Conservation (phyloP, 179 eudicot species). For the Nepenthes alata region DNA sequence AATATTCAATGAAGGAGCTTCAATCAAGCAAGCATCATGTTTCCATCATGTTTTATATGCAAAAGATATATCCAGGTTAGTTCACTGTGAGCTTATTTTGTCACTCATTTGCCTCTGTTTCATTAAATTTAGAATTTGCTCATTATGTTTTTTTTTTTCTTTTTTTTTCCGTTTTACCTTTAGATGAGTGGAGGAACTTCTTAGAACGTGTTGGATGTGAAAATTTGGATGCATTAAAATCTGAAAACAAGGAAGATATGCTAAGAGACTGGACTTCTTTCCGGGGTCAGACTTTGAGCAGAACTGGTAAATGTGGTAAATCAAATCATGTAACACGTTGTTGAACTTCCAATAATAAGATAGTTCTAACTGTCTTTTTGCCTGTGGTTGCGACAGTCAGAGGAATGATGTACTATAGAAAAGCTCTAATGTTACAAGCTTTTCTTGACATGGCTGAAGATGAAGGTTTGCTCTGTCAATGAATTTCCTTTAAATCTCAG, state of each 20-base stretch:
- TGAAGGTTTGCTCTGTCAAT: slow-evolving; percentile 45
- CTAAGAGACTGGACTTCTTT: slow-evolving; percentile 90
- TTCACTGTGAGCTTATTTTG: neutral
- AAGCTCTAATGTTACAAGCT: slow-evolving; percentile 88
- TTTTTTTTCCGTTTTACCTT: neutral
- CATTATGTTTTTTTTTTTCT: slow-evolving; percentile 8
- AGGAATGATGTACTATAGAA: slow-evolving; percentile 98
- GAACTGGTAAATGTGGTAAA: slow-evolving; percentile 47
- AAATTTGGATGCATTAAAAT: slow-evolving; percentile 23
- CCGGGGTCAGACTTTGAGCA: slow-evolving; percentile 84
- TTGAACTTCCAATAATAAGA: neutral
- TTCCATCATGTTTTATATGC: slow-evolving; percentile 77
- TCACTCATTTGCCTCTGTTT: neutral
- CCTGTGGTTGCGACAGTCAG: slow-evolving; percentile 44
- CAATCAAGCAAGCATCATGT: slow-evolving; percentile 64
- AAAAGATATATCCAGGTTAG: slow-evolving; percentile 87
- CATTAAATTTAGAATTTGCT: neutral
- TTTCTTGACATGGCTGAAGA: slow-evolving; percentile 95
- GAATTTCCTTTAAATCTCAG: neutral
- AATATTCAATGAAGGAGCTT: slow-evolving; percentile 64
- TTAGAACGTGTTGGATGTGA: slow-evolving; percentile 62
- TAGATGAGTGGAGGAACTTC: slow-evolving; percentile 91
- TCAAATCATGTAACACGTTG: neutral
- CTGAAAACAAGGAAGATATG: slow-evolving; percentile 38
- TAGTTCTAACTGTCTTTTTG: slow-evolving; percentile 1